Percentiles rank a stretch among this genome's conserved stretches.
Conservation (phyloP, 805 yeast genomes). For the Candida sanyiensis region DNA sequence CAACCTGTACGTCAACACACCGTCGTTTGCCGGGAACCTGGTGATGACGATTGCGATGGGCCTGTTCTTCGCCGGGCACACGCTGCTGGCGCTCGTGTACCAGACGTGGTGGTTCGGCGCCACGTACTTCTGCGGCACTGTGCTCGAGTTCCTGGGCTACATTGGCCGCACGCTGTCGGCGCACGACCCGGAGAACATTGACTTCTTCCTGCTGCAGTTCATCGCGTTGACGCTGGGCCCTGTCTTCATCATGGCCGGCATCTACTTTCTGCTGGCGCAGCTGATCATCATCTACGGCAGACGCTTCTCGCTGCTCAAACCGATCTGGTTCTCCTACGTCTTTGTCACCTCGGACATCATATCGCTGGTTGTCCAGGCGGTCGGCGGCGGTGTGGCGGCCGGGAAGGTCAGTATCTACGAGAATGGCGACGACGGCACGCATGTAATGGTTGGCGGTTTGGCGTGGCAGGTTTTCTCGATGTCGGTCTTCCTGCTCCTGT, state of each 20-base stretch:
- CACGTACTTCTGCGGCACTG: slow-evolving; percentile 50
- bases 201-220: slow-evolving; percentile 56
- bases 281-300: slow-evolving; percentile 56
- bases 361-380: slow-evolving; percentile 62
- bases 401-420: slow-evolving; percentile 30
- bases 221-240: slow-evolving; percentile 74
- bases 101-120: slow-evolving; percentile 63
- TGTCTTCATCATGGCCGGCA: slow-evolving; percentile 78
- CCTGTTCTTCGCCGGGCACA: slow-evolving; percentile 38
- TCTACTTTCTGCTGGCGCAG: slow-evolving; percentile 68
- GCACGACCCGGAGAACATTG: slow-evolving; percentile 27
- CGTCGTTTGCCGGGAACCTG: slow-evolving; percentile 52
- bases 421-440: slow-evolving; percentile 43
- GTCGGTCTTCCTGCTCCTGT: slow-evolving; percentile 49
- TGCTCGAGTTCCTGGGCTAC: slow-evolving; percentile 65
- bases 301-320: slow-evolving; percentile 44
- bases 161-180: slow-evolving; percentile 50
- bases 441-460: slow-evolving; percentile 73
- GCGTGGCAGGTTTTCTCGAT: slow-evolving; percentile 71
- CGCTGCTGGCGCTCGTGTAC: slow-evolving; percentile 37
- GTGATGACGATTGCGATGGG: slow-evolving; percentile 53
- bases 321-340: slow-evolving; percentile 55
- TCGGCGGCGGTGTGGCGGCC: slow-evolving; percentile 53
- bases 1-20: slow-evolving; percentile 37
- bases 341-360: slow-evolving; percentile 63